Conservation (phyloP, 2,329 filamentous ascomycete species). For the Daldinia eschscholtzii region DNA sequence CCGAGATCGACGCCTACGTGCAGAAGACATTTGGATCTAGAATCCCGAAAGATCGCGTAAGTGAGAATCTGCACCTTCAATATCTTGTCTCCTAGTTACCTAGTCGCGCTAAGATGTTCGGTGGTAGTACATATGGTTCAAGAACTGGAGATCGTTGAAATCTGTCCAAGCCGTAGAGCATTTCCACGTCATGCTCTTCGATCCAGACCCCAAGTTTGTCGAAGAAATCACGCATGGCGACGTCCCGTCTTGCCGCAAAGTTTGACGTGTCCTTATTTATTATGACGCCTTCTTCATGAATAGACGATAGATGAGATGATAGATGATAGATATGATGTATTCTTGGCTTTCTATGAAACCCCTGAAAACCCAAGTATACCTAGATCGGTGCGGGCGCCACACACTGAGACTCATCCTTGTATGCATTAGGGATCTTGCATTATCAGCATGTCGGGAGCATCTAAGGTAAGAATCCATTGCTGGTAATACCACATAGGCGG, state of each 20-base stretch:
- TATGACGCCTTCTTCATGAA: neutral
- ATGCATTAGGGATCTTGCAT: neutral
- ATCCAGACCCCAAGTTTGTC: slow-evolving; percentile 78
- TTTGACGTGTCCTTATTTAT: slow-evolving; percentile 32
- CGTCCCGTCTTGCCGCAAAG: slow-evolving; percentile 70
- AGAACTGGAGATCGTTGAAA: slow-evolving; percentile 89
- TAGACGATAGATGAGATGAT: slow-evolving; percentile 4
- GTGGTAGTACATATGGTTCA: slow-evolving; percentile 76
- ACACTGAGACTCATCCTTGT: neutral
- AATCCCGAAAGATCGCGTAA: slow-evolving; percentile 66
- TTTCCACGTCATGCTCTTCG: slow-evolving; percentile 92
- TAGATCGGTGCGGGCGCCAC: too few species aligned
- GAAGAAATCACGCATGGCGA: slow-evolving; percentile 79
- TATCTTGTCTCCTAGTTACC: neutral
- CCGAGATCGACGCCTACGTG: slow-evolving; percentile 79
- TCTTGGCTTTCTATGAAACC: neutral
- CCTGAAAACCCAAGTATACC: neutral
- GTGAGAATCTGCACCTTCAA: slow-evolving; percentile 45
- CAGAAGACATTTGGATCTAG: slow-evolving; percentile 71
- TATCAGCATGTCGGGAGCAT: neutral
- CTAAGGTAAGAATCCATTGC: neutral
- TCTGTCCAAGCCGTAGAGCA: slow-evolving; percentile 90
- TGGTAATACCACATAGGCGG: neutral
- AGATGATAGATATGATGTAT: neutral
- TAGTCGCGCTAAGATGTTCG: slow-evolving; percentile 17